Base-by-base conservation (phyloP, 345 rosid species). In the Arabis hirsuta region DNA sequence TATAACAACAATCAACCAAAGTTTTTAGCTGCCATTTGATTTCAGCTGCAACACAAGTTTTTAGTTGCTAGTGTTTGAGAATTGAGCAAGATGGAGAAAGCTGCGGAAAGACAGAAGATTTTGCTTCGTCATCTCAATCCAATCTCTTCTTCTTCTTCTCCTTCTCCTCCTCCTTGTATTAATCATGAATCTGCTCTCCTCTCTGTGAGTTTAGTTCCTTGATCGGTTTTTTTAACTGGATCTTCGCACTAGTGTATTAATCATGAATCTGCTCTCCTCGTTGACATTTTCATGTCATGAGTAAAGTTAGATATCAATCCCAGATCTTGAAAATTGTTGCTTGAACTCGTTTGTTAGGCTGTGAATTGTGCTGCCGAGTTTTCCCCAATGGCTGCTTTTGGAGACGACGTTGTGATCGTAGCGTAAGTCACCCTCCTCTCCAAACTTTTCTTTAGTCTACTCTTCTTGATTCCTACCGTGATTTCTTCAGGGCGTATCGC, bases 361-460 rank as follows among this genome's bases (percentile, higher is more conserved):
- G 86, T 89, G 6, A 73, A 45, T 44, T 95, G 97, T 77, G 91
- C 84, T 50, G 88, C 93, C 72, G 87, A 58, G 32, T 80, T 22
- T 90, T 85, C 81, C 82, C 75, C 97, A 72, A 83, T 83, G 65
- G 86, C 93, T 78, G 84, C 88, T 57, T 89, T 87, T 20, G 90
- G 87, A 7, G 97, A 95, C 67, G 97, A 91, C 71, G 70, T 95
- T 3, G 99, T 91, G 71, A 88, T 95, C 44, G 96, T 90, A 26
- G 96, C 97, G 97, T 91, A 83, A 81, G 97, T 86, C 73, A 57
- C 5, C 42, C 2, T 14, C 34, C 43, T 9, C 12, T 31, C 41
- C 3, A 9, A 8, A 3, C 24, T 29, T 32, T 34, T 55, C 10
- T 41, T 9, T 29, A 3, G 0, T 12, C 7, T 45, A 36, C 3